phyloP scores from a whole-genome alignment of 2,329 filamentous ascomycete genomes.

The Ophiostoma ips region DNA sequence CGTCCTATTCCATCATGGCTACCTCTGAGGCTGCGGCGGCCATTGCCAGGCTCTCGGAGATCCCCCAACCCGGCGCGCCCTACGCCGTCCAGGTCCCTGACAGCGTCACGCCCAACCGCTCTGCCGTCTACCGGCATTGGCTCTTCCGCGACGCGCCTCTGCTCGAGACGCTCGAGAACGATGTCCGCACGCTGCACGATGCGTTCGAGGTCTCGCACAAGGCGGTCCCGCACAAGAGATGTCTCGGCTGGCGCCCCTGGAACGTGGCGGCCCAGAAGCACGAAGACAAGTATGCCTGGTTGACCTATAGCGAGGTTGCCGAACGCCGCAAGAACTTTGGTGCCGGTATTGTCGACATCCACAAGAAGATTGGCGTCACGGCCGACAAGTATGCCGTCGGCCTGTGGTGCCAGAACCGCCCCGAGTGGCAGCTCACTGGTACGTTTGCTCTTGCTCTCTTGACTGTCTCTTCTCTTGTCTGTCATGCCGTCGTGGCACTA shows the following conservation, averaged over 20 bases:
- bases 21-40: conserved; percentile 25
- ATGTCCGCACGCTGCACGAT: conserved; percentile 61
- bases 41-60: conserved; percentile 39
- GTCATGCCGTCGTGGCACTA: no score
- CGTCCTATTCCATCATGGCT: conserved; percentile 19
- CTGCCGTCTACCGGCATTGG: conserved; percentile 72
- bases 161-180: conserved; percentile 57
- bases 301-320: conserved; percentile 68
- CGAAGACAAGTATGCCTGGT: conserved; percentile 64
- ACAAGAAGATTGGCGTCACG: conserved; percentile 55
- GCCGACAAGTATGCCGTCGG: conserved; percentile 60
- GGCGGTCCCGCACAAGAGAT: conserved; percentile 51
- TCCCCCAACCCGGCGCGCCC: conserved; percentile 60
- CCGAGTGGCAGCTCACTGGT: conserved; percentile 79
- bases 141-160: conserved; percentile 57
- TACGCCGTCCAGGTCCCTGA: conserved; percentile 69
- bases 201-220: conserved; percentile 58
- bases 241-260: conserved; percentile 71
- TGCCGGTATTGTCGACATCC: conserved; percentile 69
- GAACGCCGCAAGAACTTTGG: conserved; percentile 72
- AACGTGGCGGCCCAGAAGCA: conserved; percentile 59
- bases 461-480: background rate
- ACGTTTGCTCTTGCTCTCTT: conserved; percentile 15
- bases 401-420: conserved; percentile 75
- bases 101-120: conserved; percentile 58